These are phyloP conservation scores for Nannochloris sp. DNA, from an alignment of 139 green algal species.

Conservation along the genomic window DNA sequence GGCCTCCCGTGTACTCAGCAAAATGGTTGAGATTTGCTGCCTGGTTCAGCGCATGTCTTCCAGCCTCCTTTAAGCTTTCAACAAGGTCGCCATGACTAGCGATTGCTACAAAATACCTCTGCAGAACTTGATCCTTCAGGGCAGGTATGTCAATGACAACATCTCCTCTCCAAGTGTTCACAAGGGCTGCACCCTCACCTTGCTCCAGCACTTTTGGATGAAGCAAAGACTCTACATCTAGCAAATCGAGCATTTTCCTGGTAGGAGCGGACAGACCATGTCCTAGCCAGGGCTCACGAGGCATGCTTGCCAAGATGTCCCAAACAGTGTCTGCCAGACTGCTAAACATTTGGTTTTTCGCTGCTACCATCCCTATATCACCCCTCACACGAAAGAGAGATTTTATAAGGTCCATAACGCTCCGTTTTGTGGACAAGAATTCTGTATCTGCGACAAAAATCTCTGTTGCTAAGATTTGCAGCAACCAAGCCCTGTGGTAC, in stretches of 20 bases:
- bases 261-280: not conserved
- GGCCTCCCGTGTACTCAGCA: conserved; percentile 25
- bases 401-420: not conserved
- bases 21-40: conserved; percentile 50
- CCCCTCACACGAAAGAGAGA: not conserved
- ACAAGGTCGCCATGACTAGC: conserved; percentile 12
- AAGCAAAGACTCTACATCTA: conserved; percentile 25
- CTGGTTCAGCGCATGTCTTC: conserved; percentile 35
- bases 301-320: not conserved
- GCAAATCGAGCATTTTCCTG: conserved; percentile 22
- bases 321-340: conserved; percentile 16
- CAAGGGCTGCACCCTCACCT: conserved; percentile 15
- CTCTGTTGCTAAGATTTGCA: conserved; percentile 33
- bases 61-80: conserved; percentile 33
- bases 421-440: not conserved
- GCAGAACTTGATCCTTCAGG: conserved; percentile 26
- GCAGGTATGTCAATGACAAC: conserved; percentile 28
- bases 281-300: conserved; percentile 18
- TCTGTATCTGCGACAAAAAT: conserved; percentile 16
- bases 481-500: conserved; percentile 38
- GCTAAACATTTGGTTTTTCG: not conserved
- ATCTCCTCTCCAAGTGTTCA: conserved; percentile 12
- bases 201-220: not conserved
- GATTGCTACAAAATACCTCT: conserved; percentile 21
- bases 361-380: not conserved